Evolutionary conservation across 371 early-diverging fungal species (phyloP), one percentile per base, ranked within the genome.

Genomic region (Dinochytrium kinnereticum): DNA sequence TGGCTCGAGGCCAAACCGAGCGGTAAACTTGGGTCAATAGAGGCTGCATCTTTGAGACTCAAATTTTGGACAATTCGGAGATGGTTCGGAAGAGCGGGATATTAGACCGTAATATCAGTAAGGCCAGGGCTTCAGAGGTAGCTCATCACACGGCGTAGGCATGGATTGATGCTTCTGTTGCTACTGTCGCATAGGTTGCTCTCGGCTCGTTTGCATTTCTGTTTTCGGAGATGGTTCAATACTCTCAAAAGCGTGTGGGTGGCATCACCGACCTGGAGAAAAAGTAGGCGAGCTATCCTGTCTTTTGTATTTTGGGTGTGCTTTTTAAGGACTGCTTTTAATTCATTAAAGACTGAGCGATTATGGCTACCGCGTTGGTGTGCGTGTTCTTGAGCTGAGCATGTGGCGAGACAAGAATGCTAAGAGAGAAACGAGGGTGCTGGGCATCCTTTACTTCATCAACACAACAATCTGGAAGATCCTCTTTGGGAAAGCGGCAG

Each of bases 211-310:
- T 94, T 79, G 89, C 94, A 0, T 95, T 97, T 75, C 78, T 98
- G 53, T 96, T 96, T 80, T 93, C 93, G 26, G 98, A 98, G 81
- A 96, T 97, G 87, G 81, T 98, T 37, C 95, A 93, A 70, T 97
- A 97, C 82, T 88, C 96, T 24, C 97, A 98, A 80, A 95, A 96
- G 77, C 88, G 95, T 65, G 96, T 95, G 10, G 88, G 89, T 70
- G 97, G 96, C 13, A 94, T 98, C 70, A 94, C 95, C 77, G 97
- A 97, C 78, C 87, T 98, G 28, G 98, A 98, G 80, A 90, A 91
- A 83, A 93, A 91, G 96, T 88, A 80, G 44, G 44, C 13, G n/a
- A n/a, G n/a, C 24, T 59, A n/a, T 7, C 37, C 37, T 31, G 39
- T 61, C 5, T 30, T 21, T 38, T 21, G 15, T 15, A 51, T 33